Evolutionary conservation across 2,329 filamentous ascomycete genomes (phyloP), one percentile per base, ranked within the genome.

Genomic region (Talaromyces sp.): DNA sequence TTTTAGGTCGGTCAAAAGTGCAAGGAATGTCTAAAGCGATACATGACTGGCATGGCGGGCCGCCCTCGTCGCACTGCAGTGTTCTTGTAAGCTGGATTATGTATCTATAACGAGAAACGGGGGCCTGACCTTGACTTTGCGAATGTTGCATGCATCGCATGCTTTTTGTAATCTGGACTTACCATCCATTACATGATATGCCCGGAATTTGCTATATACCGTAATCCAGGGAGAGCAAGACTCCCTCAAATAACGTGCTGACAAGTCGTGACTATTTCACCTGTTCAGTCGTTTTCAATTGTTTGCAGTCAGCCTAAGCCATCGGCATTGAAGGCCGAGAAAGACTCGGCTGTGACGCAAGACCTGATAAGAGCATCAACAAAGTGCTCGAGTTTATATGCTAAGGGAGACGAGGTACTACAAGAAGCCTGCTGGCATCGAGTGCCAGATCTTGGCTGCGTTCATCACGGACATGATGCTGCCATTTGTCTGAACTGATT

Each of bases 41-140:
- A 73, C 87, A 89, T 54, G 86, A 86, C 70, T 83, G 79, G 76
- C 87, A 89, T 54, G 87, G 86, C 31, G 85, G 85, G n/a, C 86
- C 86, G 44, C 81, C 80, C 69, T 87, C 84, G 71, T 88, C 86
- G 75, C 87, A 89, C 83, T 88, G 65, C 58, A 58, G 16, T 2
- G 42, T 57, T 7, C 18, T 16, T 7, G 18, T 57, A 12, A 33
- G 52, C 25, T 25, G 5, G 14, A 5, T 57, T 28, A 37, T 35
- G 3, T 33, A 50, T 25, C 21, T 59, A 44, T 39, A 9, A 54
- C 33, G 11, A 65, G 21, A 31, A n/a, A n/a, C n/a, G n/a, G 67
- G 25, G 11, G n/a, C 58, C 69, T 62, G 69, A 82, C 81, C 76
- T 83, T 83, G 60, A 83, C 81, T 70, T 83, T 83, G 37, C 81